Conservation (phyloP, 139 green algal genomes). For the Volvox africanus region DNA sequence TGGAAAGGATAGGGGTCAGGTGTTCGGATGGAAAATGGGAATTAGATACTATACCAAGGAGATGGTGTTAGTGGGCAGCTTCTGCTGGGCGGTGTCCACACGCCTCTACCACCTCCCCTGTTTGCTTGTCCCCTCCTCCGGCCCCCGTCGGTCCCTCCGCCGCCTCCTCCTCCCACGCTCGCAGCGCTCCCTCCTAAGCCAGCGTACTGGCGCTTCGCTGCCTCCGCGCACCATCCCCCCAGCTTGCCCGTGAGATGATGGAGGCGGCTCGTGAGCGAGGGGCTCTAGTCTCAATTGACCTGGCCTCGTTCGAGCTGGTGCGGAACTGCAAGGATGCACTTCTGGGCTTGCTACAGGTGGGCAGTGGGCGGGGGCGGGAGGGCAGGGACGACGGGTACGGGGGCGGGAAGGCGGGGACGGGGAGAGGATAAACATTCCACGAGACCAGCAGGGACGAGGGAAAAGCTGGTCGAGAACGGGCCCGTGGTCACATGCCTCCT, state of each 20-base stretch:
- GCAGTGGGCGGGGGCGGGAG: background rate
- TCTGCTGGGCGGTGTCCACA: background rate
- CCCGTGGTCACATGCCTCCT: background rate
- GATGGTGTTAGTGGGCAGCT: no score
- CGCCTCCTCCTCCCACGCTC: background rate
- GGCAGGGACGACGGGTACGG: background rate
- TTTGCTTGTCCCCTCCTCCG: background rate
- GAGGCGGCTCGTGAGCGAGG: slow-evolving; percentile 52
- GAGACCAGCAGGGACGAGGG: no score
- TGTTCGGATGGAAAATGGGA: no score
- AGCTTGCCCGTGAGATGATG: slow-evolving; percentile 45
- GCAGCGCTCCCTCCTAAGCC: background rate
- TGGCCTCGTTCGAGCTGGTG: slow-evolving; percentile 88
- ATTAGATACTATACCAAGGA: no score
- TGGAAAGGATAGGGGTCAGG: no score
- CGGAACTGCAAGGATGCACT: slow-evolving; percentile 64
- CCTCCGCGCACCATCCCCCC: background rate
- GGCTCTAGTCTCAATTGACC: slow-evolving; percentile 79
- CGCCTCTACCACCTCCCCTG: background rate
- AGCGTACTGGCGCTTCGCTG: background rate
- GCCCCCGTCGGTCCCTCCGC: background rate
- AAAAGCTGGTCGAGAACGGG: no score
- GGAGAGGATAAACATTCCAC: no score
- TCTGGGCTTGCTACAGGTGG: slow-evolving; percentile 58
- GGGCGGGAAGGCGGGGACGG: background rate